Evolutionary conservation across 805 yeast species (phyloP).

Genomic region (Vanderwaltozyma yarrowii): DNA sequence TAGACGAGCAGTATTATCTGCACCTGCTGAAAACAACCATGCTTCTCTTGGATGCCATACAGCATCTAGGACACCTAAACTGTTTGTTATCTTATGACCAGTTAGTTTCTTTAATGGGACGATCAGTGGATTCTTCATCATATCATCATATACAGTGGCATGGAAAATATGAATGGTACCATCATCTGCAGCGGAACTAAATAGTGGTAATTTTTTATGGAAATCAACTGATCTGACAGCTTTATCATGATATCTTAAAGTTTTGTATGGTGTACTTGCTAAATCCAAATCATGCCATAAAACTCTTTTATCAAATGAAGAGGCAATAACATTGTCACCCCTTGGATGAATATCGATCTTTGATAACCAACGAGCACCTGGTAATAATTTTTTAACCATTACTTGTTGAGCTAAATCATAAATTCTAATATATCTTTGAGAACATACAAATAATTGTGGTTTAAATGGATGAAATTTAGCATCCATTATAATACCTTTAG

Average conservation of each 20-base stretch:
- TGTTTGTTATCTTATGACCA: slow-evolving; percentile 74
- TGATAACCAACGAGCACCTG: slow-evolving; percentile 94
- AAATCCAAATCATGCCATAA: slow-evolving; percentile 96
- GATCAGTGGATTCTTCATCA: slow-evolving; percentile 88
- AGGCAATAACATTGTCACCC: slow-evolving; percentile 89
- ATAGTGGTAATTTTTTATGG: slow-evolving; percentile 82
- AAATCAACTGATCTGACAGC: slow-evolving; percentile 84
- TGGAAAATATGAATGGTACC: slow-evolving; percentile 91
- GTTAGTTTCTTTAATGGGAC: slow-evolving; percentile 91
- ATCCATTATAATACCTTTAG: slow-evolving; percentile 90
- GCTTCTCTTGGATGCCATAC: slow-evolving; percentile 98
- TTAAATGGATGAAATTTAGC: slow-evolving; percentile 95
- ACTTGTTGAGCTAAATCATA: slow-evolving; percentile 85
- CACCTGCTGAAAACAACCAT: slow-evolving; percentile 95
- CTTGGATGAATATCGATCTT: slow-evolving; percentile 89
- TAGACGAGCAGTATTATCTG: slow-evolving; percentile 88
- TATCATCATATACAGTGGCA: slow-evolving; percentile 81
- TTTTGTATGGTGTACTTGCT: slow-evolving; percentile 83
- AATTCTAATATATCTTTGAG: slow-evolving; percentile 84
- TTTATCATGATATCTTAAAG: slow-evolving; percentile 85
- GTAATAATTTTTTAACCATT: slow-evolving; percentile 72
- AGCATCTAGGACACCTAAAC: slow-evolving; percentile 78
- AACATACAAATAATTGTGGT: slow-evolving; percentile 87
- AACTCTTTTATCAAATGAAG: slow-evolving; percentile 89
- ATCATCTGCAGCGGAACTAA: slow-evolving; percentile 93